These are phyloP conservation scores for Torrubiellomyces zombiae DNA, from an alignment of 2,329 filamentous ascomycete genomes.

Conservation along the genomic window DNA sequence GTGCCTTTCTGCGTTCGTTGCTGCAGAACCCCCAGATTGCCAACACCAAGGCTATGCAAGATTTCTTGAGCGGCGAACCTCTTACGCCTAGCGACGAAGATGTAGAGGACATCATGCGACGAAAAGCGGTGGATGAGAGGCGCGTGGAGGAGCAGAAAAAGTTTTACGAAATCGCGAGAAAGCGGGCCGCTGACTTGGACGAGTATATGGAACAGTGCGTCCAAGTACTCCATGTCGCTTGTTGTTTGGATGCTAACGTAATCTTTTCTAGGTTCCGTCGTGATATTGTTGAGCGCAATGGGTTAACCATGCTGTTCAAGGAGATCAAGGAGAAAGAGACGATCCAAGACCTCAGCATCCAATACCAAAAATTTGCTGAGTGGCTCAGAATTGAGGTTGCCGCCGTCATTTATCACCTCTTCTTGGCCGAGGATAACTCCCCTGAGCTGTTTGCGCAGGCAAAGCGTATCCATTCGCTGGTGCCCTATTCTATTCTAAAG, in stretches of 20 bases:
- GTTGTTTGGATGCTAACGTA: conserved; percentile 7
- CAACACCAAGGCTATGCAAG: conserved; percentile 63
- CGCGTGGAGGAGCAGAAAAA: conserved; percentile 81
- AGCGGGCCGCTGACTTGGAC: conserved; percentile 81
- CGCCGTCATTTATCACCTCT: conserved; percentile 90
- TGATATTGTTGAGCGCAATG: conserved; percentile 56
- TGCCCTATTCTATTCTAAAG: conserved; percentile 86
- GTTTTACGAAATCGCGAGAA: conserved; percentile 89
- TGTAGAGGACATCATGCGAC: conserved; percentile 57
- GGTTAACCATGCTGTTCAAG: conserved; percentile 78
- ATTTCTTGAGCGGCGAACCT: conserved; percentile 63
- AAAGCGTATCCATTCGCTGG: conserved; percentile 83
- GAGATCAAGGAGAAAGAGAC: conserved; percentile 84
- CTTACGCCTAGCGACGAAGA: conserved; percentile 69
- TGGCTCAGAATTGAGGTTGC: conserved; percentile 96
- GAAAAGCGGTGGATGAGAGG: conserved; percentile 73
- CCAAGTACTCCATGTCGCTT: background rate
- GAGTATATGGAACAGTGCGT: conserved; percentile 90
- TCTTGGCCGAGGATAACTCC: conserved; percentile 95
- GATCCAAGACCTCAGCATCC: conserved; percentile 75
- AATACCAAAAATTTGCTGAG: conserved; percentile 96
- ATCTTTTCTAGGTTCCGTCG: conserved; percentile 39
- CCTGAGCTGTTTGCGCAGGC: conserved; percentile 89
- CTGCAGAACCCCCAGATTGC: conserved; percentile 74
- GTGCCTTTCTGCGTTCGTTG: conserved; percentile 77